Evolutionary conservation across 441 rosid genomes (phyloP).

Genomic region (Populus tomentosa): DNA sequence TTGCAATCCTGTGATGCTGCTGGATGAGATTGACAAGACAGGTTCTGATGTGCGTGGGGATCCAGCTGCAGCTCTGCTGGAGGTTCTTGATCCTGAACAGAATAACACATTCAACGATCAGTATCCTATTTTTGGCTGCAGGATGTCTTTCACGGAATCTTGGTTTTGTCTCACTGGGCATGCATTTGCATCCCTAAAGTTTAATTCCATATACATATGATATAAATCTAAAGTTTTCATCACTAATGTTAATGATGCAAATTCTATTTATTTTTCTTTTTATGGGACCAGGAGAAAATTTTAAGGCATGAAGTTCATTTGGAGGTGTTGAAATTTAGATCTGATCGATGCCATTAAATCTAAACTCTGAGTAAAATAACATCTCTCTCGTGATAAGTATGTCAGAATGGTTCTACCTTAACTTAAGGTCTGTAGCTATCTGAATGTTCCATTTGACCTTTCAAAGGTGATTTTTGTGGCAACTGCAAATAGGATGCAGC

Average conservation of each 20-base stretch:
- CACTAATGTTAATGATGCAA: background rate
- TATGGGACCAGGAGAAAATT: background rate
- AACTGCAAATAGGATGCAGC: constrained; percentile 92
- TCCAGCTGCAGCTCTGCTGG: constrained; percentile 97
- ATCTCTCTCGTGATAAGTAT: constrained; percentile 10
- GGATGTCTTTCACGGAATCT: constrained; percentile 8
- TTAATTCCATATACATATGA: background rate
- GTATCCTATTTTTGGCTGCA: constrained; percentile 58
- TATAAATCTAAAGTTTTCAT: background rate
- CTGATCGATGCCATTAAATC: background rate
- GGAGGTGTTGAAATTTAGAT: background rate
- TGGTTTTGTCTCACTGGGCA: constrained; percentile 2
- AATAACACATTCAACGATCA: constrained; percentile 91
- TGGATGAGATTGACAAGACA: constrained; percentile 99
- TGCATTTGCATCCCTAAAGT: background rate
- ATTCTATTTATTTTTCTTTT: background rate
- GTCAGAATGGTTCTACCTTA: constrained; percentile 40
- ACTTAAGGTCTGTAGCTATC: constrained; percentile 58
- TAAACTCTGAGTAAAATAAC: background rate
- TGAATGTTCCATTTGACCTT: constrained; percentile 97
- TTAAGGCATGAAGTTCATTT: background rate
- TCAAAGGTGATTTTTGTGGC: constrained; percentile 95
- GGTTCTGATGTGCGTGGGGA: constrained; percentile 99
- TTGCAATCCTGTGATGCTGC: constrained; percentile 95
- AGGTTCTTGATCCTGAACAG: constrained; percentile 99